phyloP scores from a whole-genome alignment of 257 asterid genomes.

The Coffea canephora region DNA sequence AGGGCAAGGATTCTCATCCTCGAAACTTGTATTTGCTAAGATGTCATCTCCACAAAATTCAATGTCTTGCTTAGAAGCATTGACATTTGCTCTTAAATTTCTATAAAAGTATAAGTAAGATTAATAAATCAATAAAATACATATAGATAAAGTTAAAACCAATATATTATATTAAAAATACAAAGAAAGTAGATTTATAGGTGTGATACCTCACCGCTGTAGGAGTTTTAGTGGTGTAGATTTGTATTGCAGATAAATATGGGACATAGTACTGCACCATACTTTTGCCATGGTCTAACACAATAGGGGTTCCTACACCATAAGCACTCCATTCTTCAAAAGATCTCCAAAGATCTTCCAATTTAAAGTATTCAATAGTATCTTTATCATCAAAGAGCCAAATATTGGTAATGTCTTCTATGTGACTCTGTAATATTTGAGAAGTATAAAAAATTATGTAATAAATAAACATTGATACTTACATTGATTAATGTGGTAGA shows the following conservation, averaged over 20 bases:
- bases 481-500: background rate
- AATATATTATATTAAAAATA: no score
- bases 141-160: no score
- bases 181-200: background rate
- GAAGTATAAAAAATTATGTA: background rate
- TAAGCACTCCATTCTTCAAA: slow-evolving; percentile 40
- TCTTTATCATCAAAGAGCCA: slow-evolving; percentile 14
- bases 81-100: background rate
- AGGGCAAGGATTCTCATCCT: slow-evolving; percentile 7
- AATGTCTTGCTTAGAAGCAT: slow-evolving; percentile 4
- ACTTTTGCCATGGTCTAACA: slow-evolving; percentile 1
- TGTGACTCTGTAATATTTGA: slow-evolving; percentile 3
- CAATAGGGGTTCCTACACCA: slow-evolving; percentile 27
- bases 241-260: slow-evolving; percentile 31
- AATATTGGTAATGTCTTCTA: slow-evolving; percentile 10
- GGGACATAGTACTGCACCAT: slow-evolving; percentile 30
- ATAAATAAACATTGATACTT: background rate
- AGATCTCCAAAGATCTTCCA: slow-evolving; percentile 26
- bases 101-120: background rate
- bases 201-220: background rate
- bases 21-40: slow-evolving; percentile 19
- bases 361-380: slow-evolving; percentile 14
- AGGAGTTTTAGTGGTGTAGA: slow-evolving; percentile 16
- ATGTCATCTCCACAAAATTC: slow-evolving; percentile 18
- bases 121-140: background rate